Evolutionary conservation across 1,139 yeast genomes (phyloP).

Genomic region (Kazachstania sp.): DNA sequence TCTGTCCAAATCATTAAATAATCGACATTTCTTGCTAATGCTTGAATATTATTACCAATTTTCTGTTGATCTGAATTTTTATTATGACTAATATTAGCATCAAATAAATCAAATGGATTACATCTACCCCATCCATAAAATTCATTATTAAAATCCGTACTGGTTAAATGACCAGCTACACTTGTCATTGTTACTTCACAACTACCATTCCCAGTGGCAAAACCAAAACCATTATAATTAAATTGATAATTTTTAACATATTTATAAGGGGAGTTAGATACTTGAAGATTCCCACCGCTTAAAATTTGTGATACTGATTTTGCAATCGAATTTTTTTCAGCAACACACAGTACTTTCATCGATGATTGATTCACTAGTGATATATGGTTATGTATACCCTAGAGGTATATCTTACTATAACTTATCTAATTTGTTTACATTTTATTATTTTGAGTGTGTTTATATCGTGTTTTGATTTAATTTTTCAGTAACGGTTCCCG

Average conservation of each 20-base stretch:
- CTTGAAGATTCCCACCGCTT: constrained; percentile 56
- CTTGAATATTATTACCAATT: constrained; percentile 60
- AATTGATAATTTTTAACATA: constrained; percentile 79
- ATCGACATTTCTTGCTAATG: constrained; percentile 54
- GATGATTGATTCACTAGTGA: not conserved
- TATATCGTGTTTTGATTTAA: no score
- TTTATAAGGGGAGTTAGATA: constrained; percentile 46
- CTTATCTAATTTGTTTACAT: no score
- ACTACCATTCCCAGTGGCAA: constrained; percentile 30
- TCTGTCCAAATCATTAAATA: constrained; percentile 94
- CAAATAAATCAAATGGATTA: constrained; percentile 56
- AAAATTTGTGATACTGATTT: constrained; percentile 70
- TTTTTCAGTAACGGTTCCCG: no score
- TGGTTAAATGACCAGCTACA: constrained; percentile 76
- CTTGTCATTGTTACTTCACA: constrained; percentile 88
- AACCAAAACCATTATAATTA: constrained; percentile 46
- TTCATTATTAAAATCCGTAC: constrained; percentile 50
- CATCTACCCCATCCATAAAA: constrained; percentile 59
- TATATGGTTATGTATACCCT: not conserved
- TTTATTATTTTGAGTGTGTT: no score
- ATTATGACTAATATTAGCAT: constrained; percentile 51
- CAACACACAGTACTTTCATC: constrained; percentile 84
- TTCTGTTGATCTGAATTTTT: constrained; percentile 37
- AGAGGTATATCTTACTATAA: not conserved
- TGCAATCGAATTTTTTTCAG: constrained; percentile 95